Evolutionary conservation across 306 rosid species (phyloP).

Genomic region (Quercus alba): DNA sequence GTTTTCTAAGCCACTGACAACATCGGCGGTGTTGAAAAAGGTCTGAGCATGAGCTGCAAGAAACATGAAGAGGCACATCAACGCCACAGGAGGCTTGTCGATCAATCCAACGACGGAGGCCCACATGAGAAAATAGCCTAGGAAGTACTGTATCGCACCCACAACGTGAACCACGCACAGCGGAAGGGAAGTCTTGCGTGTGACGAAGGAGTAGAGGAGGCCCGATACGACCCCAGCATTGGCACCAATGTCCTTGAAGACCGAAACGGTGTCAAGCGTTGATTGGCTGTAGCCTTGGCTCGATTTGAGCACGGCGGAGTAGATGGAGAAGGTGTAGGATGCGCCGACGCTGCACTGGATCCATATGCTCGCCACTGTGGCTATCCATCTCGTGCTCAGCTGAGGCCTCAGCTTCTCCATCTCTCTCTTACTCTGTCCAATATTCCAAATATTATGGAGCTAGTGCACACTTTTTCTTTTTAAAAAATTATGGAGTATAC

Average conservation of each 20-base stretch:
- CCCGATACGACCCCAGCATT: constrained; percentile 81
- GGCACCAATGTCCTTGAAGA: constrained; percentile 91
- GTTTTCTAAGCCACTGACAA: constrained; percentile 66
- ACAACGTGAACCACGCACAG: constrained; percentile 68
- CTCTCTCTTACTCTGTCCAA: neutral
- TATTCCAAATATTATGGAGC: too few species aligned
- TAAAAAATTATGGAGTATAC: too few species aligned
- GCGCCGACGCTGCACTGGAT: constrained; percentile 84
- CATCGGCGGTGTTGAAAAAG: constrained; percentile 69
- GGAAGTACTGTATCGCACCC: constrained; percentile 60
- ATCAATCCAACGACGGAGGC: constrained; percentile 68
- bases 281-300: constrained; percentile 76
- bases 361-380: constrained; percentile 68
- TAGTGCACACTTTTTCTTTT: too few species aligned
- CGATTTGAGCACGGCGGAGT: constrained; percentile 72
- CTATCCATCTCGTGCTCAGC: constrained; percentile 53
- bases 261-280: constrained; percentile 87
- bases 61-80: constrained; percentile 68
- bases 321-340: constrained; percentile 83
- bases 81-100: constrained; percentile 52
- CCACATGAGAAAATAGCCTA: constrained; percentile 70
- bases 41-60: constrained; percentile 73
- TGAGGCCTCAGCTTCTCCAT: constrained; percentile 30
- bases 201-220: constrained; percentile 69
- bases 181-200: constrained; percentile 6